Evolutionary conservation across 1,139 yeast genomes (phyloP).

Genomic region (Wickerhamomyces sp.): DNA sequence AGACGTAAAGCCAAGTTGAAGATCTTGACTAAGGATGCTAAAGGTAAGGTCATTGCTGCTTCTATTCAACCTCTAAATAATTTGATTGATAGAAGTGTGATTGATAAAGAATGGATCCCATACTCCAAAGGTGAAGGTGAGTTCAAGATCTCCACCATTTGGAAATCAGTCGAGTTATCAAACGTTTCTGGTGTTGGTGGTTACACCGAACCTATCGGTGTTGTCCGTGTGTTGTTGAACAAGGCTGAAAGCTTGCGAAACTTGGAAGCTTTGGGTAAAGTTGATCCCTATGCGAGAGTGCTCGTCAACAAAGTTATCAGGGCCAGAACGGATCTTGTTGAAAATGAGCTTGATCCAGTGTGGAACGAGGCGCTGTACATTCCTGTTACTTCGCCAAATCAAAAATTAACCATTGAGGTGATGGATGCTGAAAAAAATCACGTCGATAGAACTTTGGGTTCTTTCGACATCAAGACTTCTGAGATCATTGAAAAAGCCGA

Average conservation of each 20-base stretch:
- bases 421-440: constrained; percentile 83
- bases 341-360: constrained; percentile 68
- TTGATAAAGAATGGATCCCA: constrained; percentile 73
- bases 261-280: constrained; percentile 81
- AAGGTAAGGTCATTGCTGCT: constrained; percentile 56
- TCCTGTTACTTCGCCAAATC: constrained; percentile 76
- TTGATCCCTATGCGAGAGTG: constrained; percentile 87
- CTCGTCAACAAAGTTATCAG: constrained; percentile 71
- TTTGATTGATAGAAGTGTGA: constrained; percentile 66
- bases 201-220: constrained; percentile 91
- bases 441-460: constrained; percentile 83
- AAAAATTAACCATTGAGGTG: constrained; percentile 75
- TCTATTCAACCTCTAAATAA: constrained; percentile 62
- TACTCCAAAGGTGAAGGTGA: constrained; percentile 63
- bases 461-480: constrained; percentile 57
- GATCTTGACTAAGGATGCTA: constrained; percentile 60
- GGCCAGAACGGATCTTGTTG: constrained; percentile 71
- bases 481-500: constrained; percentile 61
- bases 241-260: constrained; percentile 73
- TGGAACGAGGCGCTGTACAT: constrained; percentile 84
- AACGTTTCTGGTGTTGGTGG: constrained; percentile 67
- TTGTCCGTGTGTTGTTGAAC: constrained; percentile 66
- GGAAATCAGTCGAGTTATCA: constrained; percentile 83
- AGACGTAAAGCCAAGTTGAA: constrained; percentile 65
- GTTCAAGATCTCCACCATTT: constrained; percentile 58